phyloP scores from a whole-genome alignment of 371 early-diverging fungal genomes.

The Mucor racemosus region DNA sequence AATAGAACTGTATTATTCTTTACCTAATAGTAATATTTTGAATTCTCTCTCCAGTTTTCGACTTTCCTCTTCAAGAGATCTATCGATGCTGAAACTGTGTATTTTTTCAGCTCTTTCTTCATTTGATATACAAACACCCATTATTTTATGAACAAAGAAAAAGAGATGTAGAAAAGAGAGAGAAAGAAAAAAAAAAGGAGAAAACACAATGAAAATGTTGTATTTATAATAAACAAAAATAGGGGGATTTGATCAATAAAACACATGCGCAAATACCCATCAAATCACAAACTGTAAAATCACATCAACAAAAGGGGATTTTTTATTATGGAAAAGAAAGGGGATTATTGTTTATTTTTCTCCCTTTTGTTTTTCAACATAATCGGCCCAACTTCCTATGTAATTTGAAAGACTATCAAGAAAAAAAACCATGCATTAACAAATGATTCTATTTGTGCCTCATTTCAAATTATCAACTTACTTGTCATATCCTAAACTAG shows the following conservation, averaged over 20 bases:
- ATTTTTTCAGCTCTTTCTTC: constrained; percentile 65
- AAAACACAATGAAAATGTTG: constrained; percentile 17
- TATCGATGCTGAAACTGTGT: constrained; percentile 63
- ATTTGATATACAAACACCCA: constrained; percentile 72
- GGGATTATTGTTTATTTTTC: constrained; percentile 12
- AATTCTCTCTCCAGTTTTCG: constrained; percentile 60
- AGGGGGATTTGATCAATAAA: constrained; percentile 15
- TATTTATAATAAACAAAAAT: constrained; percentile 23
- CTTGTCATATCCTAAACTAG: constrained; percentile 48
- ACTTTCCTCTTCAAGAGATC: constrained; percentile 61
- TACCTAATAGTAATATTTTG: constrained; percentile 78
- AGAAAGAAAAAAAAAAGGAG: constrained; percentile 19
- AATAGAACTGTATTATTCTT: background rate
- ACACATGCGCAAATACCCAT: background rate
- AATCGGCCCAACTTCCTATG: constrained; percentile 67
- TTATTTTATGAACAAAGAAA: constrained; percentile 21
- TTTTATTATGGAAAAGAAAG: constrained; percentile 9
- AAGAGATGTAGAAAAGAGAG: constrained; percentile 13
- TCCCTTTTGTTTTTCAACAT: constrained; percentile 35
- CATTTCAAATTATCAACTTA: constrained; percentile 19
- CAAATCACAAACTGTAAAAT: background rate
- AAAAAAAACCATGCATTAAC: background rate
- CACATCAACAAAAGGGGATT: constrained; percentile 12
- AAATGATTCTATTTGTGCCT: background rate
- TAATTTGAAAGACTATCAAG: constrained; percentile 55